Conservation (phyloP, 2,329 filamentous ascomycete species). For the Colletotrichum sp. region DNA sequence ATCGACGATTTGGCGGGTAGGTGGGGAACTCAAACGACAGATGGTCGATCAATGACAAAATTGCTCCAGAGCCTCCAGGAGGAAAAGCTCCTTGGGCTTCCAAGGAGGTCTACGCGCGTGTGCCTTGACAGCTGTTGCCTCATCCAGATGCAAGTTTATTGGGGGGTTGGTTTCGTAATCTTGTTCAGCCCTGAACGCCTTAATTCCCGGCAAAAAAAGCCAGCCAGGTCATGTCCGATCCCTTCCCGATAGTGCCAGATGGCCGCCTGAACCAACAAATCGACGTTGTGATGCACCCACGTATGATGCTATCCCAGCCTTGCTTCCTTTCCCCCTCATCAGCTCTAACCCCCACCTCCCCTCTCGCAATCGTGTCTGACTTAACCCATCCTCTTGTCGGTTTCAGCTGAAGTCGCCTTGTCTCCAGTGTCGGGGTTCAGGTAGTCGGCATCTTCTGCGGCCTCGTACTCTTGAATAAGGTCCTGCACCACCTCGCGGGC, state of each 20-base stretch:
- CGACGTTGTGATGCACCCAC: not conserved
- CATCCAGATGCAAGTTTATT: conserved; percentile 5
- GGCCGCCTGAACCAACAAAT: not conserved
- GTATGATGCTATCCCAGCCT: not conserved
- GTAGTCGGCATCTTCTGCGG: conserved; percentile 90
- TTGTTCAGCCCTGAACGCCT: conserved; percentile 17
- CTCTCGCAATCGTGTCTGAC: not conserved
- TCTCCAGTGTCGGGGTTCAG: conserved; percentile 74
- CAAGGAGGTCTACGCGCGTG: not conserved
- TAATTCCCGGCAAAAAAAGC: not conserved
- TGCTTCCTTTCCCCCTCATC: not conserved
- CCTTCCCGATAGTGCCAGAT: not conserved
- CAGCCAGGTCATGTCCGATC: conserved; percentile 1
- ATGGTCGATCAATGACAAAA: conserved; percentile 15
- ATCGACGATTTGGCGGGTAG: conserved; percentile 10
- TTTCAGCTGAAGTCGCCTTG: conserved; percentile 56
- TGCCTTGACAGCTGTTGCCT: not conserved
- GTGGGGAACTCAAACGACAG: conserved; percentile 13
- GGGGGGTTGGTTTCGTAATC: conserved; percentile 1
- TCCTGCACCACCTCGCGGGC: conserved; percentile 90
- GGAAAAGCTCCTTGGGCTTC: conserved; percentile 7
- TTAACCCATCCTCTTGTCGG: conserved; percentile 54
- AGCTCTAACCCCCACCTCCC: not conserved
- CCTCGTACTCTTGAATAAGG: conserved; percentile 93
- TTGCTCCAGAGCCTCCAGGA: not conserved